Evolutionary conservation across 805 yeast species (phyloP).

Genomic region (Cyberlindnera misumaiensis): DNA sequence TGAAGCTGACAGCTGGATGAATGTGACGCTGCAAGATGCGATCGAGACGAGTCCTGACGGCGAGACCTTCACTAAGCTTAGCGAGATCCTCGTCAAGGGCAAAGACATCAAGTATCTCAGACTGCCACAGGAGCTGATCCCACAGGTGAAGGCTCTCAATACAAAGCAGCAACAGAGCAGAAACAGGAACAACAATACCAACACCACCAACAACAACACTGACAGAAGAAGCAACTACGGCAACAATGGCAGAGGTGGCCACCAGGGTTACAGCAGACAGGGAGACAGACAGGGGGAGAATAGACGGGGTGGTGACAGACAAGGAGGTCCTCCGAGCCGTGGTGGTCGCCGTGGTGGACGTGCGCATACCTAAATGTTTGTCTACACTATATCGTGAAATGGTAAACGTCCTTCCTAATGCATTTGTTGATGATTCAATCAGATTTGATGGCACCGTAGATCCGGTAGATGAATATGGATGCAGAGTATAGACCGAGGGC

Average conservation of each 20-base stretch:
- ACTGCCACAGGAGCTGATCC: conserved; percentile 71
- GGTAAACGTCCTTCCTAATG: background rate
- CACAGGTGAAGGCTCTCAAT: conserved; percentile 63
- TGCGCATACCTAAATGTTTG: background rate
- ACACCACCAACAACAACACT: conserved; percentile 32
- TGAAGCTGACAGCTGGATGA: conserved; percentile 95
- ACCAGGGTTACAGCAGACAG: conserved; percentile 17
- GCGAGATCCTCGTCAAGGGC: conserved; percentile 80
- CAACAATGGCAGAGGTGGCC: conserved; percentile 5
- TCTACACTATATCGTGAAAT: background rate
- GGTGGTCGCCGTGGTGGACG: conserved; percentile 1
- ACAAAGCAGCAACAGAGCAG: conserved; percentile 41
- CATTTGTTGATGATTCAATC: conserved; percentile 30
- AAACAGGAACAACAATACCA: conserved; percentile 36
- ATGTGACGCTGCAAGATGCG: conserved; percentile 74
- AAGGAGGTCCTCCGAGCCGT: background rate
- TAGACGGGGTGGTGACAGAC: conserved; percentile 8
- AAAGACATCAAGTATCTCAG: conserved; percentile 73
- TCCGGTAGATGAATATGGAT: conserved; percentile 53
- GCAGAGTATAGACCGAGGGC: conserved; percentile 67
- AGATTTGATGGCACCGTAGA: conserved; percentile 51
- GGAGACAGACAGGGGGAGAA: conserved; percentile 11
- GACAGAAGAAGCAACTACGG: conserved; percentile 17
- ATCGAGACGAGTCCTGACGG: conserved; percentile 59
- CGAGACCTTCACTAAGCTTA: conserved; percentile 51